Evolutionary conservation across 108 stramenopile genomes (phyloP).

Genomic region (Nitzschia sp.): DNA sequence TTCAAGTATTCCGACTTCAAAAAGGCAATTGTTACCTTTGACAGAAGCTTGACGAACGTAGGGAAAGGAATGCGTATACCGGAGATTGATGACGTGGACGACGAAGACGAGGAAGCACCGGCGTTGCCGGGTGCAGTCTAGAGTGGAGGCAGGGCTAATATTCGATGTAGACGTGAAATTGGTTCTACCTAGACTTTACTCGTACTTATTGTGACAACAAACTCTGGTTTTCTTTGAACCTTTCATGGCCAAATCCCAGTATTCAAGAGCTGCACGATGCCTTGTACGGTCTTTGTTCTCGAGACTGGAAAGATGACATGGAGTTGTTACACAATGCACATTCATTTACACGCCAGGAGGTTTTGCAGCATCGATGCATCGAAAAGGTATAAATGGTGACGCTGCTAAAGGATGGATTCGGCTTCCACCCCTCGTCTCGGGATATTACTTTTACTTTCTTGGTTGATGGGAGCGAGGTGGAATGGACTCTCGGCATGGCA

Average conservation of each 20-base stretch:
- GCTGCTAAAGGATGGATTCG: constrained; percentile 87
- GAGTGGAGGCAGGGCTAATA: too few species aligned
- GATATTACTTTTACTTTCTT: constrained; percentile 87
- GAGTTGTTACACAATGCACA: constrained; percentile 68
- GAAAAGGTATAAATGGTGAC: constrained; percentile 91
- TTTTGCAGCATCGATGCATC: constrained; percentile 83
- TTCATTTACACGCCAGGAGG: constrained; percentile 70
- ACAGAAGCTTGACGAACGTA: constrained; percentile 64
- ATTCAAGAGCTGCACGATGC: constrained; percentile 81
- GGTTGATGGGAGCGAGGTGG: constrained; percentile 87
- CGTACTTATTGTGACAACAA: too few species aligned
- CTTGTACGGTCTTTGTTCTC: constrained; percentile 75
- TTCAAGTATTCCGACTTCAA: constrained; percentile 81
- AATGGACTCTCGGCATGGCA: constrained; percentile 89
- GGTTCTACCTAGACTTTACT: too few species aligned
- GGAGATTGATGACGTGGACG: constrained; percentile 46
- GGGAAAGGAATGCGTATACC: constrained; percentile 59
- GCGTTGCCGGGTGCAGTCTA: not conserved
- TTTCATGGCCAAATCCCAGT: constrained; percentile 83
- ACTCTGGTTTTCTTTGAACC: too few species aligned
- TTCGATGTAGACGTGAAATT: too few species aligned
- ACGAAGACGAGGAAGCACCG: constrained; percentile 3
- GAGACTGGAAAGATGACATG: constrained; percentile 77
- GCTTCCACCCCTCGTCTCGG: constrained; percentile 74
- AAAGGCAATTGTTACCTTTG: constrained; percentile 88